Percentiles rank a stretch among this genome's conserved stretches.
Conservation (phyloP, 805 yeast genomes). For the Saturnispora zaruensis region DNA sequence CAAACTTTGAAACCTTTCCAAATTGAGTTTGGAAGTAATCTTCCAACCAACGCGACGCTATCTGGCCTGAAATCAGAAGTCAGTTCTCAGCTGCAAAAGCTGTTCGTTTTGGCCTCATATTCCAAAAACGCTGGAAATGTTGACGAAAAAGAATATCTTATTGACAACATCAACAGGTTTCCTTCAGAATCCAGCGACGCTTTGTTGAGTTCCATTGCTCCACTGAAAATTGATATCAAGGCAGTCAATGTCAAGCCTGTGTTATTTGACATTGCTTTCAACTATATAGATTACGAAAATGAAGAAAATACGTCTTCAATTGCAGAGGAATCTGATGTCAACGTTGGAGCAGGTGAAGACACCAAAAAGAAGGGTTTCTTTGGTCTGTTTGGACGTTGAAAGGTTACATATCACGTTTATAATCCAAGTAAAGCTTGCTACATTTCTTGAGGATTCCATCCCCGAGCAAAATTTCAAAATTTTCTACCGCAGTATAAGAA, state of each 20-base stretch:
- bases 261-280: slow-evolving; percentile 82
- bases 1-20: slow-evolving; percentile 3
- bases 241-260: slow-evolving; percentile 82
- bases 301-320: slow-evolving; percentile 10
- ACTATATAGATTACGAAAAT: slow-evolving; percentile 56
- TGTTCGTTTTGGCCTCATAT: slow-evolving; percentile 43
- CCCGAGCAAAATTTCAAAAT: background rate
- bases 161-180: slow-evolving; percentile 25
- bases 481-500: background rate
- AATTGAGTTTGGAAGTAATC: slow-evolving; percentile 26
- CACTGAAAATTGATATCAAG: slow-evolving; percentile 31
- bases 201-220: slow-evolving; percentile 27
- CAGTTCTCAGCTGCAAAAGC: slow-evolving; percentile 20
- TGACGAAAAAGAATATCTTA: slow-evolving; percentile 13
- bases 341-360: slow-evolving; percentile 21
- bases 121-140: slow-evolving; percentile 18
- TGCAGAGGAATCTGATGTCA: slow-evolving; percentile 2
- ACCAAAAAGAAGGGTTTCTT: slow-evolving; percentile 59
- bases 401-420: background rate
- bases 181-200: slow-evolving; percentile 23
- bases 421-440: background rate
- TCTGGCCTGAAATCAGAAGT: slow-evolving; percentile 18
- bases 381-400: slow-evolving; percentile 56
- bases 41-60: slow-evolving; percentile 33
- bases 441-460: background rate